A percentile compares a stretch with the other conserved stretches of the same genome.
phyloP scores from a whole-genome alignment of 495 filamentous ascomycete species.

The Baudoinia panamericana region DNA sequence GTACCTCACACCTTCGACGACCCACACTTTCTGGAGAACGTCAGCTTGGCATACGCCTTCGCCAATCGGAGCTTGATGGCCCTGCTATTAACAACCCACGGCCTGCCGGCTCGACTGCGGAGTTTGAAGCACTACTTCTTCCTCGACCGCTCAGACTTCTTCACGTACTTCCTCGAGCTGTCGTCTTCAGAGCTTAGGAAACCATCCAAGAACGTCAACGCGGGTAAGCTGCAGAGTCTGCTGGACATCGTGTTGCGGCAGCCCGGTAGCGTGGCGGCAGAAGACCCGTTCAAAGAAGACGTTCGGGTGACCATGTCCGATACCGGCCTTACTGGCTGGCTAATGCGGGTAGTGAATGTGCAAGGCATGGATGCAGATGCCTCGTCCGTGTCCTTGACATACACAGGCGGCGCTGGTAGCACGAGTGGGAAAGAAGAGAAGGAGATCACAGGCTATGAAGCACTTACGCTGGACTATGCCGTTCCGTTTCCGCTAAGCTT shows the following conservation, averaged over 20 bases:
- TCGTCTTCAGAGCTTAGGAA: conserved; percentile 77
- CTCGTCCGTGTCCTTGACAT: conserved; percentile 36
- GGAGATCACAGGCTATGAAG: conserved; percentile 76
- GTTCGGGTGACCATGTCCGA: conserved; percentile 97
- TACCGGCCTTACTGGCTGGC: conserved; percentile 74
- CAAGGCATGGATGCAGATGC: conserved; percentile 82
- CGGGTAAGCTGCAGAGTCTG: conserved; percentile 81
- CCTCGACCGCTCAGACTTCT: conserved; percentile 93
- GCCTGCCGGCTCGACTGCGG: conserved; percentile 67
- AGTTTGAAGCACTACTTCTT: conserved; percentile 99
- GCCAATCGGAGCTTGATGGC: conserved; percentile 90
- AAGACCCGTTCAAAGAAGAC: conserved; percentile 95
- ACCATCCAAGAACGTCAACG: conserved; percentile 74
- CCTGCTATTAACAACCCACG: conserved; percentile 83
- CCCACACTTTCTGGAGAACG: conserved; percentile 66
- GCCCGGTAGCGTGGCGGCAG: conserved; percentile 81
- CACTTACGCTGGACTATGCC: conserved; percentile 80
- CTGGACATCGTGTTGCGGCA: conserved; percentile 90
- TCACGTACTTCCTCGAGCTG: conserved; percentile 91
- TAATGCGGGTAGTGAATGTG: conserved; percentile 92
- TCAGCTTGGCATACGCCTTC: conserved; percentile 86
- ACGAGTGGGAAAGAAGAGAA: conserved; percentile 48
- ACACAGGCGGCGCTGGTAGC: conserved; percentile 37
- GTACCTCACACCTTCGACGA: conserved; percentile 89
- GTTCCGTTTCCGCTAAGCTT: conserved; percentile 95